Conservation (phyloP, 495 filamentous ascomycete genomes). For the Thermothielavioides terrestris region DNA sequence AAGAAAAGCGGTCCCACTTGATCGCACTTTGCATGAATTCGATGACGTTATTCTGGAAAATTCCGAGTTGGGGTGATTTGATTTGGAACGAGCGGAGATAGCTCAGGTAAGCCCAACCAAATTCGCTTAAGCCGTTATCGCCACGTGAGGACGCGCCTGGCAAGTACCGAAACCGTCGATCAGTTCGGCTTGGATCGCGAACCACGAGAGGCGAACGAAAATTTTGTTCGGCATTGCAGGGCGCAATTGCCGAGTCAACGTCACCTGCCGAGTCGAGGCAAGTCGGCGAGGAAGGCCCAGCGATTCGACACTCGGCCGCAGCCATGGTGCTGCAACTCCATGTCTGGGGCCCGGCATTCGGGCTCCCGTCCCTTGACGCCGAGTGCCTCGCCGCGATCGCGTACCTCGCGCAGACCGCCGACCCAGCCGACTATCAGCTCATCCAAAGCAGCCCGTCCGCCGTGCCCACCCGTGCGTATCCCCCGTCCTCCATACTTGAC, state of each 20-base stretch:
- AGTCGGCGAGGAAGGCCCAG: not conserved
- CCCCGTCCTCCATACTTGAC: too few species aligned
- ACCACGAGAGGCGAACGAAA: too few species aligned
- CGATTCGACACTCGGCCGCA: not conserved
- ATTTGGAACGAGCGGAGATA: too few species aligned
- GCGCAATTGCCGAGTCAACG: too few species aligned
- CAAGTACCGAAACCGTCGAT: too few species aligned
- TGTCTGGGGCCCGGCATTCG: slow-evolving; percentile 85
- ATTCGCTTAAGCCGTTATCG: too few species aligned
- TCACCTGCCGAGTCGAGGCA: too few species aligned
- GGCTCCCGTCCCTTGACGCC: slow-evolving; percentile 79
- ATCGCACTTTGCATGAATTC: not conserved
- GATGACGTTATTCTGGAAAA: slow-evolving; percentile 5
- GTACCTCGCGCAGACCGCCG: slow-evolving; percentile 53
- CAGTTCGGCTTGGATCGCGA: too few species aligned
- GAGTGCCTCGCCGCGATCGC: slow-evolving; percentile 75
- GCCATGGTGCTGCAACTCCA: slow-evolving; percentile 60
- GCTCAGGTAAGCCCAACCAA: too few species aligned
- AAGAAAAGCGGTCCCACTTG: not conserved
- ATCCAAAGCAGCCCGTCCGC: slow-evolving; percentile 64
- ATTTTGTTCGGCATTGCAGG: too few species aligned
- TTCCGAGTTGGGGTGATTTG: not conserved
- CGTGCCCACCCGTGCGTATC: slow-evolving; percentile 66
- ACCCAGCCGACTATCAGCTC: slow-evolving; percentile 59
- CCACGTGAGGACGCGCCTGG: slow-evolving; percentile 16